Base-by-base conservation (phyloP, 768 basidiomycete genomes). In the Mycena capillaripes region DNA sequence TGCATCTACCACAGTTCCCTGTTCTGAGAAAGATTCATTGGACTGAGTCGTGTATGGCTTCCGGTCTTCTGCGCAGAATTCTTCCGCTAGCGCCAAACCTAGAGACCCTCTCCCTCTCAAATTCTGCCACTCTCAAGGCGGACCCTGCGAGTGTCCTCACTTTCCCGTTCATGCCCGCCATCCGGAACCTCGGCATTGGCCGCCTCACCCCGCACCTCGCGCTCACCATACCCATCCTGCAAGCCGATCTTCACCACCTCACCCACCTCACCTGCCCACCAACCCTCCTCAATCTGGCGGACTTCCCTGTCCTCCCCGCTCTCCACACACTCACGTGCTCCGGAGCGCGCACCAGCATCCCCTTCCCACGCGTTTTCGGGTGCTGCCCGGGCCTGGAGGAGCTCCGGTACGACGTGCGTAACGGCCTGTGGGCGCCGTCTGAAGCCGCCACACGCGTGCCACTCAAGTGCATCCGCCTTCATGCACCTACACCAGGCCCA, bases 341-440 rank as follows among this genome's bases (percentile, higher is more conserved):
- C 25, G 57, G 70, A 12, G 17, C 50, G 21, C 58, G 55, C 27
- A 10, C 17, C 16, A 14, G 2, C 48, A 64, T 69, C 17, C 57
- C 21, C 7, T 73, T 73, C 55, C 8, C 59, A 17, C 12, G 30
- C 19, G 38, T 72, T 29, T 68, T 63, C 23, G 9, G 46, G 34
- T 40, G 29, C 27, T 72, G 38, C 19, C 72, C 72, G 11, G 34
- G 56, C 27, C 62, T 73, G 0, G 61, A 19, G 3, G 63, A 65
- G 27, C 57, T 73, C 27, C 57, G 27, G 46, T 73, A 64, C 58
- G 67, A 69, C 52, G 56, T 65, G 3, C 17, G 21, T 38, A 64
- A 58, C 27, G 1, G 17, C 27, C 1, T 46, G 4, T 36, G 4
- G 4, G n/a, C 3, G 19, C 68, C 50, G 5, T 6, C 7, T 3